A percentile compares a stretch with the other conserved stretches of the same genome.
Evolutionary conservation across 257 asterid genomes (phyloP).

Genomic region (Solanum sitiens): DNA sequence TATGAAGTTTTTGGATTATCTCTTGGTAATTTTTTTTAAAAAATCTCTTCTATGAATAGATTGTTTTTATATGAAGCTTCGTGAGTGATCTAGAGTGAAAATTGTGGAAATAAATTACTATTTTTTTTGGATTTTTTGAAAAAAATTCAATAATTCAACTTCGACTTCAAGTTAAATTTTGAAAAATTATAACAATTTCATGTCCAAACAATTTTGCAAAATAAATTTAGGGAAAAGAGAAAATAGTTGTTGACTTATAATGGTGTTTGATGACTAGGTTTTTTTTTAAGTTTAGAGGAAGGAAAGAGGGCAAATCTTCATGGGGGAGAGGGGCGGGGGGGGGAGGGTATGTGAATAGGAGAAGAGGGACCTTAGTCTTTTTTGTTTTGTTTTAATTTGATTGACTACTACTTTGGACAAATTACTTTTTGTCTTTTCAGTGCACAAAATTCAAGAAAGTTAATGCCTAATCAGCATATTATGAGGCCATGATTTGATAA

Average conservation of each 20-base stretch:
- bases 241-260: neutral
- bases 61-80: neutral
- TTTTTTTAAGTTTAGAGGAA: neutral
- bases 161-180: neutral
- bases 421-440: slow-evolving; percentile 45
- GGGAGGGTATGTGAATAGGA: neutral
- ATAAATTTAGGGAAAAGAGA: neutral
- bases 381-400: neutral
- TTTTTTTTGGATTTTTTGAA: neutral
- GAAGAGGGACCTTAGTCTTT: neutral
- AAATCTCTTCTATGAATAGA: neutral
- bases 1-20: neutral
- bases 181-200: neutral
- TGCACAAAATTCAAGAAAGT: slow-evolving; percentile 48
- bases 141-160: neutral
- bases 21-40: neutral
- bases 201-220: neutral
- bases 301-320: neutral
- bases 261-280: neutral
- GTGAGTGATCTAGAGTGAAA: neutral
- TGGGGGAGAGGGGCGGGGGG: neutral
- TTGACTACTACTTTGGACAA: slow-evolving; percentile 9
- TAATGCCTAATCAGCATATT: slow-evolving; percentile 13
- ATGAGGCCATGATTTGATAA: slow-evolving; percentile 44
- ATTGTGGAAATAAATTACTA: neutral